phyloP scores from a whole-genome alignment of 495 filamentous ascomycete species.

The Penicillium dipodomyicola region DNA sequence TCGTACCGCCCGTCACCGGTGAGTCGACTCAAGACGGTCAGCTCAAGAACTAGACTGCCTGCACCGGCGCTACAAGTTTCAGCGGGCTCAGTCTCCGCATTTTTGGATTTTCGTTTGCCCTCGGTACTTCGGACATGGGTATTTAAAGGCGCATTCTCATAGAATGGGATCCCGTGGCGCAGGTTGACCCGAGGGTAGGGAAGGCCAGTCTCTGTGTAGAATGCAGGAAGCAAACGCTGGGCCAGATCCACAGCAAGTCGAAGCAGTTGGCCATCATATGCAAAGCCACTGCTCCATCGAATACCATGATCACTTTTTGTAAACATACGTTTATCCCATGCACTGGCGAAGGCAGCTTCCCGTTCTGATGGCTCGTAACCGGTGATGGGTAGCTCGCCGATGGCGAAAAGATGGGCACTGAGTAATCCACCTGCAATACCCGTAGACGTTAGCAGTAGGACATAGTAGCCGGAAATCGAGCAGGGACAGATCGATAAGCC shows the following conservation, averaged over 20 bases:
- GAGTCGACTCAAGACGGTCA: conserved; percentile 83
- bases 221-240: conserved; percentile 80
- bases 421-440: conserved; percentile 63
- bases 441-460: conserved; percentile 3
- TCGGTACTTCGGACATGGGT: conserved; percentile 10
- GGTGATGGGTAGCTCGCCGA: conserved; percentile 80
- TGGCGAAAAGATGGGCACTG: conserved; percentile 89
- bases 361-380: conserved; percentile 60
- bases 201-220: conserved; percentile 83
- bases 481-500: not conserved
- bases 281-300: conserved; percentile 69
- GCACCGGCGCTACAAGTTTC: conserved; percentile 97
- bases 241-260: conserved; percentile 82
- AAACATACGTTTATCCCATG: conserved; percentile 40
- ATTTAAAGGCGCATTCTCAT: conserved; percentile 73
- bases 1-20: conserved; percentile 87
- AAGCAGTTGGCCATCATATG: conserved; percentile 88
- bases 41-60: conserved; percentile 89
- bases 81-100: conserved; percentile 64
- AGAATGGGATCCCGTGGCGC: conserved; percentile 87
- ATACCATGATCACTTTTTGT: conserved; percentile 51
- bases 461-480: not conserved
- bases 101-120: conserved; percentile 18
- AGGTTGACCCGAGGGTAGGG: conserved; percentile 96
- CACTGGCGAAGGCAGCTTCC: conserved; percentile 36